A percentile compares a stretch with the other conserved stretches of the same genome.
These are phyloP conservation scores for Gastrolobium villosum DNA, from an alignment of 306 rosid genomes.

Conservation along the genomic window DNA sequence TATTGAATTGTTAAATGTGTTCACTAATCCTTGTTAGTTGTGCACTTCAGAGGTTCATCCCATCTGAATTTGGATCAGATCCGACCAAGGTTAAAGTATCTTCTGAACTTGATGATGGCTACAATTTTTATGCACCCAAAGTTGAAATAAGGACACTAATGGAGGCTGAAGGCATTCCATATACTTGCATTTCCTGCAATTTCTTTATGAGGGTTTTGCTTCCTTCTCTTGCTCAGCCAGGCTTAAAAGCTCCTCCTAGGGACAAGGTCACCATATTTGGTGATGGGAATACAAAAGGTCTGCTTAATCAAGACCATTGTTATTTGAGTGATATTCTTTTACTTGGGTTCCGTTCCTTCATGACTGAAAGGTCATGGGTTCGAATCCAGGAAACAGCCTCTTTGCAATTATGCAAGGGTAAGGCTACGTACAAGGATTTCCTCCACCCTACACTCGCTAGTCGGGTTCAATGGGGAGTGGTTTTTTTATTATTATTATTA, in stretches of 20 bases:
- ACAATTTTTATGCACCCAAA: slow-evolving; percentile 70
- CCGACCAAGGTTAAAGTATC: slow-evolving; percentile 65
- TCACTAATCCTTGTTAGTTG: slow-evolving; percentile 34
- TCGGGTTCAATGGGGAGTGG: no score
- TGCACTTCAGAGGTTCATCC: slow-evolving; percentile 71
- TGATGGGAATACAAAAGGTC: slow-evolving; percentile 77
- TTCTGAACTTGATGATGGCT: slow-evolving; percentile 54
- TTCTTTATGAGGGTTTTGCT: slow-evolving; percentile 68
- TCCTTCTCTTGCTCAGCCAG: slow-evolving; percentile 84
- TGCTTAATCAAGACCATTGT: no score
- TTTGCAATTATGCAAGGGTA: no score
- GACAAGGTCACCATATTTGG: slow-evolving; percentile 80
- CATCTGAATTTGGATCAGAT: slow-evolving; percentile 86
- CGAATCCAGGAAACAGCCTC: no score
- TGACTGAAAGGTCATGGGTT: no score
- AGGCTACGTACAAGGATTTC: no score
- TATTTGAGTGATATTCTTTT: no score
- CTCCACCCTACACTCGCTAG: no score
- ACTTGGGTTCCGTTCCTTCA: no score
- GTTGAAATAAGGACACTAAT: slow-evolving; percentile 68
- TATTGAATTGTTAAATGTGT: slow-evolving; percentile 16
- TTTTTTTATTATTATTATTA: no score
- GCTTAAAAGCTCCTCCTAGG: slow-evolving; percentile 71
- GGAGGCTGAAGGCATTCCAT: slow-evolving; percentile 76
- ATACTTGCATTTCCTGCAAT: slow-evolving; percentile 75